phyloP scores from a whole-genome alignment of 805 yeast species.

The Brettanomyces custersianus region DNA sequence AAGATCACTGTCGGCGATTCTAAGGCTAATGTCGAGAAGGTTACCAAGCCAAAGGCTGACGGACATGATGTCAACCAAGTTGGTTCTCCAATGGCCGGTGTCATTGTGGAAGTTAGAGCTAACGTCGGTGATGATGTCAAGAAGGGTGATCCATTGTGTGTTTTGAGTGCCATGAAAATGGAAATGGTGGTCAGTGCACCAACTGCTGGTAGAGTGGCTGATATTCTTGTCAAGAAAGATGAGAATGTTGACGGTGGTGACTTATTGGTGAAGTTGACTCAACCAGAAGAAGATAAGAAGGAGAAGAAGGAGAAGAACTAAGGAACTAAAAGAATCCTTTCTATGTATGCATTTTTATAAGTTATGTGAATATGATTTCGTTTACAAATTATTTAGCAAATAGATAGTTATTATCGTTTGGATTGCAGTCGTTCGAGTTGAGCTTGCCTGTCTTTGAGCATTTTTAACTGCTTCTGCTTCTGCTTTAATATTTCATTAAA shows the following conservation, averaged over 20 bases:
- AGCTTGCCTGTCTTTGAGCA: neutral
- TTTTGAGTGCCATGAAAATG: conserved; percentile 97
- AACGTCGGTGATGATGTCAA: conserved; percentile 81
- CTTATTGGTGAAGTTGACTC: conserved; percentile 56
- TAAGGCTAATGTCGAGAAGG: conserved; percentile 74
- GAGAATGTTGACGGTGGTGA: conserved; percentile 96
- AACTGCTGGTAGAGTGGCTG: conserved; percentile 73
- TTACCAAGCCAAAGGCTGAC: conserved; percentile 86
- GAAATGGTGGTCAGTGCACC: conserved; percentile 98
- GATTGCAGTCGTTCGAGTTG: neutral
- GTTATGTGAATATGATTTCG: too few species aligned
- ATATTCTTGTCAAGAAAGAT: conserved; percentile 73
- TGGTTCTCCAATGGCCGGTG: conserved; percentile 99
- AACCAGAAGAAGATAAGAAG: conserved; percentile 19
- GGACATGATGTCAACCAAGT: conserved; percentile 80
- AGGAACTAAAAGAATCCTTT: too few species aligned
- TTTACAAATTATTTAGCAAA: too few species aligned
- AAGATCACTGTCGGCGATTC: conserved; percentile 88
- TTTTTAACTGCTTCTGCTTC: neutral
- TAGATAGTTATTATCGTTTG: too few species aligned
- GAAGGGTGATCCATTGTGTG: conserved; percentile 94
- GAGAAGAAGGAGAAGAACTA: too few species aligned
- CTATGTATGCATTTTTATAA: too few species aligned
- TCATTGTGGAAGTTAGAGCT: conserved; percentile 87
- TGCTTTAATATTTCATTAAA: conserved; percentile 5